Evolutionary conservation across 2,329 filamentous ascomycete genomes (phyloP).

Genomic region (Penicillium expansum): DNA sequence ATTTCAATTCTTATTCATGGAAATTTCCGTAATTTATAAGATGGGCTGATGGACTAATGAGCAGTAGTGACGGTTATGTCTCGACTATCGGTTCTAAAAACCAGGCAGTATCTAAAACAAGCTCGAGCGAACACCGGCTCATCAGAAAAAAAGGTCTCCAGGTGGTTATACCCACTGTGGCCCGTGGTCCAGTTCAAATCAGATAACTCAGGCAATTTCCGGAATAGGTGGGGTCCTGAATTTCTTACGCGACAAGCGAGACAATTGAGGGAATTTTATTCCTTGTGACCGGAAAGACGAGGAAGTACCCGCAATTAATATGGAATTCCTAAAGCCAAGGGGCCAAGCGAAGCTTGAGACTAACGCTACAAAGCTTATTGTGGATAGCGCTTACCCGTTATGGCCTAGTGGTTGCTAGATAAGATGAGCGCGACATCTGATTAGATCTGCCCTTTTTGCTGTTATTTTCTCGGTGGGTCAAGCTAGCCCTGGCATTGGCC

Average conservation of each 20-base stretch:
- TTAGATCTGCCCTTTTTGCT: background rate
- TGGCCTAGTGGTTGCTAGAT: constrained; percentile 1
- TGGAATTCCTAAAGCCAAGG: background rate
- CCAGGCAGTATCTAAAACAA: background rate
- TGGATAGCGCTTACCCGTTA: background rate
- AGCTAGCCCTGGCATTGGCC: too few species aligned
- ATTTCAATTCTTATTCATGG: background rate
- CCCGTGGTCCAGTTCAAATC: background rate
- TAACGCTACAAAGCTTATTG: background rate
- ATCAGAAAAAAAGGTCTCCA: background rate
- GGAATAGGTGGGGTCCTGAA: background rate
- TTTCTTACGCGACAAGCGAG: background rate
- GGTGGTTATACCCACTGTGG: background rate
- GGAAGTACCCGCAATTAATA: background rate
- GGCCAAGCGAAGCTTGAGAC: constrained; percentile 8
- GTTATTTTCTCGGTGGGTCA: background rate
- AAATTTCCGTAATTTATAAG: background rate
- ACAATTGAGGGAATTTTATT: background rate
- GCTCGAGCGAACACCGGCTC: background rate
- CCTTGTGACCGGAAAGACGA: background rate
- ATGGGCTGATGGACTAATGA: background rate
- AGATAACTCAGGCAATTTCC: background rate
- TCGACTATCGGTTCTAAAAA: too few species aligned
- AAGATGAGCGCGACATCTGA: constrained; percentile 4
- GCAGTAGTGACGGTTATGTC: too few species aligned